phyloP scores from a whole-genome alignment of 1,284 basidiomycete genomes.

The Puccinia novopanici region DNA sequence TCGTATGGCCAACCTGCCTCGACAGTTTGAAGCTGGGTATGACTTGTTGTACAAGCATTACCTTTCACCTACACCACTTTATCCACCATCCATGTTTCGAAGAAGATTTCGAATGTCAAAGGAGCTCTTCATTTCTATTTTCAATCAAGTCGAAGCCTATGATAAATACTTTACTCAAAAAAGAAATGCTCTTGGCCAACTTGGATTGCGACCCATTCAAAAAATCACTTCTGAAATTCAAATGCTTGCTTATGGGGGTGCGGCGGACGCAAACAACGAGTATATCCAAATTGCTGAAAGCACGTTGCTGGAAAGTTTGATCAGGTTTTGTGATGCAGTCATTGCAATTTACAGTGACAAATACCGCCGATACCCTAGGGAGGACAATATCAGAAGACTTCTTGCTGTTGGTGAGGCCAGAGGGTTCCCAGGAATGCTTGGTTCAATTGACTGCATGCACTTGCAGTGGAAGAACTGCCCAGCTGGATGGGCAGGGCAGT shows the following conservation, averaged over 20 bases:
- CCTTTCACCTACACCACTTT: background rate
- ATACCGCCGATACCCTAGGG: background rate
- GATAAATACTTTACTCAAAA: no score
- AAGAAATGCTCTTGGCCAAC: no score
- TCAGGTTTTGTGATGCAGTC: background rate
- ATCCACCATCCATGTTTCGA: no score
- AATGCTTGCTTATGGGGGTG: slow-evolving; percentile 11
- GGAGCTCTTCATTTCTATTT: no score
- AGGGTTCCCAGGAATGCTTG: background rate
- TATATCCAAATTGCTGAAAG: no score
- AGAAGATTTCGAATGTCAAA: no score
- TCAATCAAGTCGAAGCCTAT: no score
- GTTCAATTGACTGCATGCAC: no score
- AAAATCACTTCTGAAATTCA: background rate
- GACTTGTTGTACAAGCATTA: background rate
- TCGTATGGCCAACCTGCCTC: background rate
- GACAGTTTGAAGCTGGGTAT: background rate
- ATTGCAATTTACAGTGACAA: background rate
- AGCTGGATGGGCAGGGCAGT: no score
- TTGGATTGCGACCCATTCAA: background rate
- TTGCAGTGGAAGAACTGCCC: no score
- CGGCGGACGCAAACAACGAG: background rate
- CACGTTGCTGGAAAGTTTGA: background rate
- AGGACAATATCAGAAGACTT: background rate
- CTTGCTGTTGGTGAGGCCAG: no score